Percentiles rank a stretch among this genome's conserved stretches.
Evolutionary conservation across 176 grass and related monocot genomes (phyloP).

Genomic region (Lolium rigidum): DNA sequence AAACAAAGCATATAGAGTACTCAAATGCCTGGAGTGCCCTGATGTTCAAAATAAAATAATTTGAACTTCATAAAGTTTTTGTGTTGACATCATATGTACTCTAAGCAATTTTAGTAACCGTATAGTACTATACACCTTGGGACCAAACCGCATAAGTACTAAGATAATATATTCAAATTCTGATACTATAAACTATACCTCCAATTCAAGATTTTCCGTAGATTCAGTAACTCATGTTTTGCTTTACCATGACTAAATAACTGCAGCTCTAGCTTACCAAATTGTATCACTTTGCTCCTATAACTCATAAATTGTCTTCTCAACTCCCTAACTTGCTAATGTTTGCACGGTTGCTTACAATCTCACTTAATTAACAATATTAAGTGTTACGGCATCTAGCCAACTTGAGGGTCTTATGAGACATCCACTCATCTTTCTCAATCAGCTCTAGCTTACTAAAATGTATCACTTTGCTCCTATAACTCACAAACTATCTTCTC

Average conservation of each 20-base stretch:
- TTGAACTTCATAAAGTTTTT: neutral
- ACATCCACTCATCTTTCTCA: neutral
- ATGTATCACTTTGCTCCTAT: neutral
- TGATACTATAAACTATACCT: neutral
- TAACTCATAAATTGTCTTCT: neutral
- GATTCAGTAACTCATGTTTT: constrained; percentile 1
- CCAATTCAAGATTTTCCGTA: constrained; percentile 40
- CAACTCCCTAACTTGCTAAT: constrained; percentile 18
- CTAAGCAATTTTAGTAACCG: neutral
- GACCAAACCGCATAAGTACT: constrained; percentile 28
- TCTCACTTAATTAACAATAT: constrained; percentile 25
- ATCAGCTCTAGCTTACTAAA: neutral
- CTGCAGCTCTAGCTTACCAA: neutral
- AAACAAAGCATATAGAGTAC: constrained; percentile 21
- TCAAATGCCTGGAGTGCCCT: neutral
- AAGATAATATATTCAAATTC: constrained; percentile 2
- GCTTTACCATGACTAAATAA: neutral
- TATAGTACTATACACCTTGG: constrained; percentile 4
- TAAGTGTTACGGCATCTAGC: neutral
- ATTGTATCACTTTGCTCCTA: neutral
- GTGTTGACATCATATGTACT: neutral
- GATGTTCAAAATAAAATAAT: neutral
- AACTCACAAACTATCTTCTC: neutral
- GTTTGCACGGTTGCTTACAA: neutral
- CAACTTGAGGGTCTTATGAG: neutral